These are phyloP conservation scores for Pyrenochaeta sp. DNA, from an alignment of 2,329 filamentous ascomycete genomes.

Conservation along the genomic window DNA sequence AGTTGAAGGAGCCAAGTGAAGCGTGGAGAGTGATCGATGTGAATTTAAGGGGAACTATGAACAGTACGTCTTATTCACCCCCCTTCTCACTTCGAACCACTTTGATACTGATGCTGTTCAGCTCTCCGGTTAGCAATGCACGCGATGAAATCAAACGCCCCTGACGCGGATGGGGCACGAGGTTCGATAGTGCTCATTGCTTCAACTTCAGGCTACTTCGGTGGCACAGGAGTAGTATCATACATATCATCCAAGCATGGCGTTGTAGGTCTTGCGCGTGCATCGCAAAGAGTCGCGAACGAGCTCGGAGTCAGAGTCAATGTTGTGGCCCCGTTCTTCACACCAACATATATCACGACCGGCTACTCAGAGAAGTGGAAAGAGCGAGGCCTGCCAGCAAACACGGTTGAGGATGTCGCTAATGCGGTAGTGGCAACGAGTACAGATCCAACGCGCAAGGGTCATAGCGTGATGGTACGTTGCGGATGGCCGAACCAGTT, in stretches of 20 bases:
- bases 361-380: slow-evolving; percentile 50
- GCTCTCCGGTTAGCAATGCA: slow-evolving; percentile 37
- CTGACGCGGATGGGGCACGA: slow-evolving; percentile 27
- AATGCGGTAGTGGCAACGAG: slow-evolving; percentile 51
- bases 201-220: slow-evolving; percentile 55
- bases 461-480: slow-evolving; percentile 40
- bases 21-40: slow-evolving; percentile 45
- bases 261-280: slow-evolving; percentile 50
- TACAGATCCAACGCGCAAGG: slow-evolving; percentile 37
- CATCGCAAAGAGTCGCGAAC: slow-evolving; percentile 46
- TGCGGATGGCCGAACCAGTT: background rate
- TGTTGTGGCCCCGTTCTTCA: slow-evolving; percentile 58
- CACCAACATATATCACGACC: slow-evolving; percentile 54
- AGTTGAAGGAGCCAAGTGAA: slow-evolving; percentile 35
- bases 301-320: slow-evolving; percentile 52
- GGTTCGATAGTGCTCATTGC: slow-evolving; percentile 52
- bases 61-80: slow-evolving; percentile 41
- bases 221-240: slow-evolving; percentile 51
- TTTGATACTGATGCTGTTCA: slow-evolving; percentile 10
- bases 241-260: slow-evolving; percentile 57
- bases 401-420: slow-evolving; percentile 54
- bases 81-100: background rate
- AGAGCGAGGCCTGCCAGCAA: slow-evolving; percentile 50
- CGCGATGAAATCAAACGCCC: slow-evolving; percentile 43
- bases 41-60: slow-evolving; percentile 56